Conservation (phyloP, 169 alveolate species). For the Eimeria acervulina region DNA sequence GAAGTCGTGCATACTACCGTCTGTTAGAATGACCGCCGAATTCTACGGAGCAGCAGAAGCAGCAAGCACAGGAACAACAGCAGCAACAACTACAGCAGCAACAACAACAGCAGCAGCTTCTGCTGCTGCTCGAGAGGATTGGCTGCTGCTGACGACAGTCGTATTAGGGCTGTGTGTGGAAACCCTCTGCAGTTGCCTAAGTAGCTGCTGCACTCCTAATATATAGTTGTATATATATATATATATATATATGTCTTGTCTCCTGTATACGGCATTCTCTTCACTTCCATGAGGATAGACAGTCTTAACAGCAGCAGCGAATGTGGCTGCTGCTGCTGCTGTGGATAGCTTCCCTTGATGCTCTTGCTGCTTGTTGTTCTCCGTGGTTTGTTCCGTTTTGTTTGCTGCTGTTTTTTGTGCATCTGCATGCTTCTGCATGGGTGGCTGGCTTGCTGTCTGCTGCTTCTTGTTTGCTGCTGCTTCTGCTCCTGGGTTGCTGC, state of each 20-base stretch:
- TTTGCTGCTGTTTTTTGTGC: background rate
- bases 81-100: background rate
- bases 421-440: background rate
- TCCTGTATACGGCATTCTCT: no score
- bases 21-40: background rate
- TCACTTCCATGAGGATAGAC: no score
- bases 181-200: constrained; percentile 56
- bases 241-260: no score
- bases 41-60: constrained; percentile 1
- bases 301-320: no score
- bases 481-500: background rate
- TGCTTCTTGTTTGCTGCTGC: constrained; percentile 2
- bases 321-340: background rate
- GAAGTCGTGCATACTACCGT: no score
- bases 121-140: background rate
- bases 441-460: background rate
- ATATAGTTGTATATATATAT: background rate
- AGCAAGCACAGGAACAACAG: background rate
- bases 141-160: constrained; percentile 51
- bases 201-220: background rate
- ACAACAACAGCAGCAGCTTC: background rate
- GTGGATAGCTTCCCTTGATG: background rate
- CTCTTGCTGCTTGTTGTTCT: background rate
- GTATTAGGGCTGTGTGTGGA: background rate
- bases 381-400: background rate